A percentile compares a stretch with the other conserved stretches of the same genome.
These are phyloP conservation scores for Hondaea fermentalgiana DNA, from an alignment of 108 stramenopile genomes.

Conservation along the genomic window DNA sequence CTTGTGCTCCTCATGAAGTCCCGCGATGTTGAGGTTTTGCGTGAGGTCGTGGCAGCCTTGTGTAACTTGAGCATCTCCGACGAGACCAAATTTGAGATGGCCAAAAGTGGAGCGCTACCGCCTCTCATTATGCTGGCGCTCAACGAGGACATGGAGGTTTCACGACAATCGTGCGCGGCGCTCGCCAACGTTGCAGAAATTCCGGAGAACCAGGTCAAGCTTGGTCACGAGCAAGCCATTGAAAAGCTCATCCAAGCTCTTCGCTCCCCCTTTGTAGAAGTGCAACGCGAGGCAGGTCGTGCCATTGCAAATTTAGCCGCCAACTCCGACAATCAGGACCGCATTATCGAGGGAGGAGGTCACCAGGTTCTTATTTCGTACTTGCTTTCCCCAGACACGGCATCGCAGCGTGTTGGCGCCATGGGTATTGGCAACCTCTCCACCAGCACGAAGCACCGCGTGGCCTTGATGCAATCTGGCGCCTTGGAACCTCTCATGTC, in stretches of 20 bases:
- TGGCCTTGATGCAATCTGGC: conserved; percentile 53
- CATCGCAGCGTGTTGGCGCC: conserved; percentile 62
- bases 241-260: conserved; percentile 61
- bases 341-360: conserved; percentile 52
- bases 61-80: conserved; percentile 62
- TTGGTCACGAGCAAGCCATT: conserved; percentile 60
- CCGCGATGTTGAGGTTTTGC: conserved; percentile 59
- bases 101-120: conserved; percentile 57
- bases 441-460: conserved; percentile 52
- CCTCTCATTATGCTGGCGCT: conserved; percentile 59
- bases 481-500: conserved; percentile 67
- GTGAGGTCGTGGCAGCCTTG: conserved; percentile 61
- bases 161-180: conserved; percentile 59
- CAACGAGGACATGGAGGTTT: conserved; percentile 55
- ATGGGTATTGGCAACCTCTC: conserved; percentile 70
- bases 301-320: conserved; percentile 63
- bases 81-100: conserved; percentile 72
- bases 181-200: conserved; percentile 71
- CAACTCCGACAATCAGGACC: conserved; percentile 31
- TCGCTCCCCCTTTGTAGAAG: conserved; percentile 64
- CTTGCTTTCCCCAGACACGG: conserved; percentile 62
- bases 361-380: conserved; percentile 66
- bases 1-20: conserved; percentile 57
- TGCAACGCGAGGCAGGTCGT: conserved; percentile 69
- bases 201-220: conserved; percentile 57